Conservation (phyloP, 257 asterid genomes). For the Solanum medicagineum region DNA sequence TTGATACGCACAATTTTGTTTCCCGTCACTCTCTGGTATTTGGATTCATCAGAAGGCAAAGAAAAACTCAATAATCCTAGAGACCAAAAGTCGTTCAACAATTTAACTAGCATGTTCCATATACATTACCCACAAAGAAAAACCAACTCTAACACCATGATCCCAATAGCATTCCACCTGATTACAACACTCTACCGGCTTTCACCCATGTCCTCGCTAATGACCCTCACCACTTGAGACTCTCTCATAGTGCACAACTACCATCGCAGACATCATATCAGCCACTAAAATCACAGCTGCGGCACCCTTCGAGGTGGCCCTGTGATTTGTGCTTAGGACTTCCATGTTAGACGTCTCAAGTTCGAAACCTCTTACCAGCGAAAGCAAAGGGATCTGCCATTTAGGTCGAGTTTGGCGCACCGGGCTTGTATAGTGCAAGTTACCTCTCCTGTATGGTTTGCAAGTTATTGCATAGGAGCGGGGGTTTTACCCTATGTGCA, state of each 20-base stretch:
- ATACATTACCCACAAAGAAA: not conserved
- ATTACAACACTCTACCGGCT: not conserved
- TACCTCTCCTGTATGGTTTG: too few species aligned
- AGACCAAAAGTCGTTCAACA: not conserved
- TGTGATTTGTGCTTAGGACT: too few species aligned
- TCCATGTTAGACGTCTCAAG: too few species aligned
- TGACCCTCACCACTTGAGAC: not conserved
- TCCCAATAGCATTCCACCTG: not conserved
- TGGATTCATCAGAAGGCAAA: not conserved
- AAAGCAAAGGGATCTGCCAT: too few species aligned
- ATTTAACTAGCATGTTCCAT: not conserved
- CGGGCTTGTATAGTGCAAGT: too few species aligned
- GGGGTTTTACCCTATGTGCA: too few species aligned
- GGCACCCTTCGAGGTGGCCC: not conserved
- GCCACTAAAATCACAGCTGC: not conserved
- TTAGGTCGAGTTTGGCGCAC: too few species aligned
- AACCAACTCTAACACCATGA: not conserved
- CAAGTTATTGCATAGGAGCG: too few species aligned
- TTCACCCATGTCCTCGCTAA: not conserved
- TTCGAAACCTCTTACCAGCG: too few species aligned
- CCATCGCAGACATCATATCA: not conserved
- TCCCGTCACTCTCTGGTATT: not conserved
- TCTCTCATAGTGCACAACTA: not conserved
- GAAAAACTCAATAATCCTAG: not conserved
- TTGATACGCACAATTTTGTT: not conserved